Percentiles rank a stretch among this genome's conserved stretches.
These are phyloP conservation scores for Elsinoe perseae DNA, from an alignment of 2,329 filamentous ascomycete species.

Conservation along the genomic window DNA sequence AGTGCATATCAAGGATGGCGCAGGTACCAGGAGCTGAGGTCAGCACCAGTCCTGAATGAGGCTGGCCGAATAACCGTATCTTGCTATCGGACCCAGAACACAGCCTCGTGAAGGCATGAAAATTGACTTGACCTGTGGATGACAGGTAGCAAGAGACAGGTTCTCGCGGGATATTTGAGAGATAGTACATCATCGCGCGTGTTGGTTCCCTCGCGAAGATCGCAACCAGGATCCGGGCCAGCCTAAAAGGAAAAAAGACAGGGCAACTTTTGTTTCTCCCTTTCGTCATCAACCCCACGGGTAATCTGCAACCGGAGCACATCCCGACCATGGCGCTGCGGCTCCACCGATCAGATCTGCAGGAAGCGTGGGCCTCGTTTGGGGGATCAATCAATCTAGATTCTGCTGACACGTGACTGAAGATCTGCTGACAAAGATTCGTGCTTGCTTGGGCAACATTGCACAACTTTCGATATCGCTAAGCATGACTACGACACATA, in stretches of 20 bases:
- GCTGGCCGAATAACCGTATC: background rate
- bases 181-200: background rate
- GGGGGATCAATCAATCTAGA: background rate
- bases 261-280: constrained; percentile 2
- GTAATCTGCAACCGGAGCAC: background rate
- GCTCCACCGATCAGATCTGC: background rate
- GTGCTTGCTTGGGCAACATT: background rate
- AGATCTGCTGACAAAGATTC: background rate
- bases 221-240: constrained; percentile 7
- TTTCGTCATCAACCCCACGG: constrained; percentile 10
- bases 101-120: background rate
- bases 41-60: constrained; percentile 3
- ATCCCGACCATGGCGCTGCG: background rate
- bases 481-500: background rate
- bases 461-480: background rate
- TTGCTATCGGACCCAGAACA: background rate
- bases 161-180: background rate
- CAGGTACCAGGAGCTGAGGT: constrained; percentile 5
- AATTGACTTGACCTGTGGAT: background rate
- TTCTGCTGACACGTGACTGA: background rate
- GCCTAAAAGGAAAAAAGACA: background rate
- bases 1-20: background rate
- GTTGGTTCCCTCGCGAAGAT: background rate
- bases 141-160: background rate
- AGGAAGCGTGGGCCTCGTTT: background rate